Percentiles rank a stretch among this genome's conserved stretches.
Evolutionary conservation across 768 basidiomycete genomes (phyloP).

Genomic region (Termitomyces sp.): DNA sequence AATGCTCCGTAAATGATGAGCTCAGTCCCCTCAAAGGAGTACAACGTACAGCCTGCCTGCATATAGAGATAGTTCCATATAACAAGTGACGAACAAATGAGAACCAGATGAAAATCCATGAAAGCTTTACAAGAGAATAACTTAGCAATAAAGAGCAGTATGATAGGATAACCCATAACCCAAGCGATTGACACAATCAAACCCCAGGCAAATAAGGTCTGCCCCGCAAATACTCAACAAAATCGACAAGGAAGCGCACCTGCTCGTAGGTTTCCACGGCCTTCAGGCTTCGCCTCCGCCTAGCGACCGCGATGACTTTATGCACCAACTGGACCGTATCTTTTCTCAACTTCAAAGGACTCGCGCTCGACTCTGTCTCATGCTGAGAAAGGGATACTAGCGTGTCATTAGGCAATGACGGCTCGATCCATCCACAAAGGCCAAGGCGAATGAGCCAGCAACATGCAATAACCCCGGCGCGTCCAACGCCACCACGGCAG

Average conservation of each 20-base stretch:
- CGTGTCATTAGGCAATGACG: not conserved
- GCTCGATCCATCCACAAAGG: constrained; percentile 66
- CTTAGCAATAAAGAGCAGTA: constrained; percentile 7
- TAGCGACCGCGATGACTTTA: constrained; percentile 64
- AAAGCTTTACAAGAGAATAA: constrained; percentile 2
- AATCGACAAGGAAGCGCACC: constrained; percentile 77
- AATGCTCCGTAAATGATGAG: too few species aligned
- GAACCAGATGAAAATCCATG: not conserved
- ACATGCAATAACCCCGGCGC: constrained; percentile 87
- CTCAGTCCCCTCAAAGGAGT: not conserved
- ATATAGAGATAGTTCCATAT: not conserved
- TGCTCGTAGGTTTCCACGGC: constrained; percentile 95
- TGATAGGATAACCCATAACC: not conserved
- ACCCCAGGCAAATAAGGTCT: not conserved
- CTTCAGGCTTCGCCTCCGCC: constrained; percentile 77
- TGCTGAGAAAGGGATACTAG: not conserved
- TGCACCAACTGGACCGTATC: constrained; percentile 66
- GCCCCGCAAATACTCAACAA: constrained; percentile 52
- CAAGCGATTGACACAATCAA: not conserved
- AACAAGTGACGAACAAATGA: not conserved
- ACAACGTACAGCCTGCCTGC: not conserved
- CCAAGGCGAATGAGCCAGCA: constrained; percentile 93
- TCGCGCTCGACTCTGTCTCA: not conserved
- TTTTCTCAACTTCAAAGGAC: constrained; percentile 14
- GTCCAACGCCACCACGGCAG: constrained; percentile 91